Evolutionary conservation across 768 basidiomycete species (phyloP).

Genomic region (Suillus fuscotomentosus): DNA sequence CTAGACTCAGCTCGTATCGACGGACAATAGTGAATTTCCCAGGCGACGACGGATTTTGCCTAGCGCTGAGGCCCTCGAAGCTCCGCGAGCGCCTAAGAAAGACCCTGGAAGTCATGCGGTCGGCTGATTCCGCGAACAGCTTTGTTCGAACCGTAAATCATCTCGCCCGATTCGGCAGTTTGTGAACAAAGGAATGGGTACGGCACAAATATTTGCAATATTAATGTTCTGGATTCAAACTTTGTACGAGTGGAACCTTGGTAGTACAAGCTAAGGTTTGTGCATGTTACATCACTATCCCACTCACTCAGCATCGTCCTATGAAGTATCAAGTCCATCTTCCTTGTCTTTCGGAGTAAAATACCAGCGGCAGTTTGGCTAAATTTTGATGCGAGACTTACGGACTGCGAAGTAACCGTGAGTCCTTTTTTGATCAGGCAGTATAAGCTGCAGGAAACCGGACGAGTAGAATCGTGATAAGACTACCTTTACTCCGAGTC

Average conservation of each 20-base stretch:
- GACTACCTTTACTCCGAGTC: not conserved
- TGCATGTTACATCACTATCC: not conserved
- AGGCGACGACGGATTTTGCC: slow-evolving; percentile 1
- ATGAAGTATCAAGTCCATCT: not conserved
- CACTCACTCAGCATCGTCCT: too few relatives aligned
- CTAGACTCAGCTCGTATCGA: not conserved
- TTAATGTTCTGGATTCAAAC: not conserved
- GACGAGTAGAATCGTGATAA: slow-evolving; percentile 3
- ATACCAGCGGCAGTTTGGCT: not conserved
- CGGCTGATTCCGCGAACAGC: slow-evolving; percentile 1
- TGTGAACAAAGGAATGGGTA: not conserved
- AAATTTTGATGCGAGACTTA: slow-evolving; percentile 8
- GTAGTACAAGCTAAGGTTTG: not conserved
- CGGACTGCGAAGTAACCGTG: slow-evolving; percentile 9
- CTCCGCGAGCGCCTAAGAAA: not conserved
- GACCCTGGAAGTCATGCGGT: not conserved
- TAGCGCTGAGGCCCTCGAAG: not conserved
- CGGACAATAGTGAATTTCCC: not conserved
- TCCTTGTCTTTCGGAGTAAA: slow-evolving; percentile 5
- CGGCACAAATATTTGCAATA: not conserved
- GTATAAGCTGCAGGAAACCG: not conserved
- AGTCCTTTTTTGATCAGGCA: slow-evolving; percentile 3
- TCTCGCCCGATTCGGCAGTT: slow-evolving; percentile 2
- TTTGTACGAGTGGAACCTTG: slow-evolving; percentile 1
- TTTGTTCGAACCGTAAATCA: slow-evolving; percentile 6